Percentiles rank a stretch among this genome's conserved stretches.
Evolutionary conservation across 2,329 filamentous ascomycete species (phyloP).

Genomic region (Cordyceps fumosorosea): DNA sequence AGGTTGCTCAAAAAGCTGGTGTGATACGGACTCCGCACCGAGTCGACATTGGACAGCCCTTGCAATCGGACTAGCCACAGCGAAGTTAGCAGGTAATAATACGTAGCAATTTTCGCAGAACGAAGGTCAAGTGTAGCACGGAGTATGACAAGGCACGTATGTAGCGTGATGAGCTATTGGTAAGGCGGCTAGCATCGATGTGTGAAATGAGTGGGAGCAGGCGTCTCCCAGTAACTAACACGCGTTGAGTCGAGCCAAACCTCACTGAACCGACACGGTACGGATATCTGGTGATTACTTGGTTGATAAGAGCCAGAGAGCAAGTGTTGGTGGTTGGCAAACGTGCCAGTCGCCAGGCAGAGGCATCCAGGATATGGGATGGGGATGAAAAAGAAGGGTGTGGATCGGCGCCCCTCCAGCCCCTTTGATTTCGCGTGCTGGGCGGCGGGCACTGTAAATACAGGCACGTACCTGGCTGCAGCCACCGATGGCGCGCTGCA

Average conservation of each 20-base stretch:
- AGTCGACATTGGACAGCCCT: background rate
- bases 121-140: background rate
- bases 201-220: too few relatives aligned
- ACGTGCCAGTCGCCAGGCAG: too few relatives aligned
- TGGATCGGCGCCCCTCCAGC: constrained; percentile 8
- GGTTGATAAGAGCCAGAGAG: background rate
- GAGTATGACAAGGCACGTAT: background rate
- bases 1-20: background rate
- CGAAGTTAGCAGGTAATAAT: background rate
- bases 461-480: background rate
- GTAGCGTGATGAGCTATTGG: too few relatives aligned
- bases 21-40: background rate
- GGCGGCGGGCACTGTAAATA: background rate
- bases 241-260: too few relatives aligned
- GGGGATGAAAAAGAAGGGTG: background rate
- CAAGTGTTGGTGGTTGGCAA: background rate
- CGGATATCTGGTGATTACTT: too few relatives aligned
- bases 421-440: constrained; percentile 5
- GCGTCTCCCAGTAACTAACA: too few relatives aligned
- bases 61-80: background rate
- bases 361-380: background rate
- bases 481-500: background rate
- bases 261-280: too few relatives aligned
- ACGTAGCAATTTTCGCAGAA: background rate
- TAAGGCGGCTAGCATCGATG: too few relatives aligned